phyloP scores from a whole-genome alignment of 2,329 filamentous ascomycete species.

The Pseudonectria buxi region DNA sequence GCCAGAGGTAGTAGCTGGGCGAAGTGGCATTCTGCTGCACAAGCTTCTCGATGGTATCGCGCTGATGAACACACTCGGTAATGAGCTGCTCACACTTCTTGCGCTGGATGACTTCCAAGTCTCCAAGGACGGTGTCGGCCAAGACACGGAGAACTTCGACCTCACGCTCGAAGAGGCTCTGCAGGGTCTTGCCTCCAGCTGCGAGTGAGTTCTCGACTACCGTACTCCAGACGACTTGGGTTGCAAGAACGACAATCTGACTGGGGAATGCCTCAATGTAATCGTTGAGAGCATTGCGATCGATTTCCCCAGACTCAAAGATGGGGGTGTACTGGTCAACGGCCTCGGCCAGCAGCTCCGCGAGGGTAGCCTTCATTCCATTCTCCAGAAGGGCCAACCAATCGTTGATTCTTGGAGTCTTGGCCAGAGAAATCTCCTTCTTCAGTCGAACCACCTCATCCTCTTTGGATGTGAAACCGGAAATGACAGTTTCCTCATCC shows the following conservation, averaged over 20 bases:
- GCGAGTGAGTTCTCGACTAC: constrained; percentile 72
- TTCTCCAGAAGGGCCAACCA: constrained; percentile 91
- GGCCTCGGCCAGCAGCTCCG: constrained; percentile 82
- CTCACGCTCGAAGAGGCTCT: constrained; percentile 70
- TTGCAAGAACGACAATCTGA: constrained; percentile 90
- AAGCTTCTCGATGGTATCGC: constrained; percentile 85
- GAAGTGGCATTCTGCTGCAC: constrained; percentile 66
- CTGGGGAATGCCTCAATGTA: constrained; percentile 83
- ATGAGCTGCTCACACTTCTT: constrained; percentile 99
- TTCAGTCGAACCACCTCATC: constrained; percentile 82
- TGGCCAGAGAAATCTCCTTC: constrained; percentile 84
- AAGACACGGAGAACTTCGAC: constrained; percentile 79
- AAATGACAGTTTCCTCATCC: constrained; percentile 84
- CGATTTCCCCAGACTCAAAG: constrained; percentile 64
- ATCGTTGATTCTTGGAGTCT: constrained; percentile 96
- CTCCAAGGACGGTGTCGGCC: constrained; percentile 81
- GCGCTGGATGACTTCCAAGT: constrained; percentile 76
- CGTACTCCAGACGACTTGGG: constrained; percentile 89
- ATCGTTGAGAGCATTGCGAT: constrained; percentile 62
- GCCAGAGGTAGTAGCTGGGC: constrained; percentile 81
- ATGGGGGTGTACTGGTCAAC: constrained; percentile 75
- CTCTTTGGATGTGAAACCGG: constrained; percentile 91
- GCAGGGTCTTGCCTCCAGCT: constrained; percentile 63
- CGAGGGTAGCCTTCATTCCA: constrained; percentile 91
- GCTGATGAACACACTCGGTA: constrained; percentile 97